Conservation (phyloP, 75 land plant species). For the Pseudotsuga menziesii region DNA sequence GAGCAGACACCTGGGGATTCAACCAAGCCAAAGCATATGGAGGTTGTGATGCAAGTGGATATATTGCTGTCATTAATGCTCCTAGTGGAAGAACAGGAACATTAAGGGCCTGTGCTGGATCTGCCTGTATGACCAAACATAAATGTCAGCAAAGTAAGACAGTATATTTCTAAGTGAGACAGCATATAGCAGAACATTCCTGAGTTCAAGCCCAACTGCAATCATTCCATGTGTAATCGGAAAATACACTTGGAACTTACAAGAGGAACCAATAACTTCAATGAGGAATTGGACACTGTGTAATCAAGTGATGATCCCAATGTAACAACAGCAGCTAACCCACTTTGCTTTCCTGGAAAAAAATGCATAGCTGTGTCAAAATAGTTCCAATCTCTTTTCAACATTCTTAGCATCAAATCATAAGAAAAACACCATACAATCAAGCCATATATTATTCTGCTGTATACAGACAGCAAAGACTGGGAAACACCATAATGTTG, state of each 20-base stretch:
- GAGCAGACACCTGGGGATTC: conserved; percentile 76
- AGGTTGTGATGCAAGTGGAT: conserved; percentile 77
- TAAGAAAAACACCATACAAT: not conserved
- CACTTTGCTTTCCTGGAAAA: conserved; percentile 45
- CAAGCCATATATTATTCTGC: not conserved
- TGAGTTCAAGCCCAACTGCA: not conserved
- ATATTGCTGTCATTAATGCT: conserved; percentile 68
- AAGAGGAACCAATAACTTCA: conserved; percentile 84
- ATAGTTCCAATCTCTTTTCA: not conserved
- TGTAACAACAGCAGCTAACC: conserved; percentile 74
- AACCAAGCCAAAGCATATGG: conserved; percentile 90
- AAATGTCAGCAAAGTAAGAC: not conserved
- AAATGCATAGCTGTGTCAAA: not conserved
- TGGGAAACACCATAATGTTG: not conserved
- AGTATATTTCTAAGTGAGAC: not conserved
- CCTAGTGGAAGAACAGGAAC: conserved; percentile 96
- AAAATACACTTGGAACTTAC: conserved; percentile 40
- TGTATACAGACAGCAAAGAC: not conserved
- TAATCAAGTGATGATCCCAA: conserved; percentile 95
- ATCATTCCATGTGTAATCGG: not conserved
- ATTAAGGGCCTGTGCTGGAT: conserved; percentile 95
- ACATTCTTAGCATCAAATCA: not conserved
- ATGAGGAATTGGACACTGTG: conserved; percentile 71
- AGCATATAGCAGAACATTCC: not conserved
- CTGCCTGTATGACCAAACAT: conserved; percentile 65